A percentile compares a stretch with the other conserved stretches of the same genome.
Evolutionary conservation across 176 grass and related monocot genomes (phyloP).

Genomic region (Carex parvula): DNA sequence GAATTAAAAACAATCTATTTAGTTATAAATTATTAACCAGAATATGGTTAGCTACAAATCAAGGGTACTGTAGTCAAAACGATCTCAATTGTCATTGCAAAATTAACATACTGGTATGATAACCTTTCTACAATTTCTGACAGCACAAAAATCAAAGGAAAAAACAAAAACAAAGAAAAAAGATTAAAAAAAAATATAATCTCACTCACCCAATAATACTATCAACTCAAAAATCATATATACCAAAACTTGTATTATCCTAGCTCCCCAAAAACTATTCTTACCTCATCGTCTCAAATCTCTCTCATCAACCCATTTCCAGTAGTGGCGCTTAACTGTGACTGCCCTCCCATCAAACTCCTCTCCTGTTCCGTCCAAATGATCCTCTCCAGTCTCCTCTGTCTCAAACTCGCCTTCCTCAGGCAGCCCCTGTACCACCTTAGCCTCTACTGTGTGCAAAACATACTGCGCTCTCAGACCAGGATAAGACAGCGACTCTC

Average conservation of each 20-base stretch:
- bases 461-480: slow-evolving; percentile 64
- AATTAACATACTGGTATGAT: not conserved
- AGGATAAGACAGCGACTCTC: slow-evolving; percentile 61
- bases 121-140: slow-evolving; percentile 6
- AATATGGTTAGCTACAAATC: not conserved
- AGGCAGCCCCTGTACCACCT: slow-evolving; percentile 47
- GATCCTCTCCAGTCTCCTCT: slow-evolving; percentile 64
- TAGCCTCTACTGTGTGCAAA: slow-evolving; percentile 66
- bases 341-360: slow-evolving; percentile 36
- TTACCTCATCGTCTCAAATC: slow-evolving; percentile 9
- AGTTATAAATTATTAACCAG: not conserved
- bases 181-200: not conserved
- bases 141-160: not conserved
- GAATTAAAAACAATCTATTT: not conserved
- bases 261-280: not conserved
- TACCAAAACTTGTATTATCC: slow-evolving; percentile 15
- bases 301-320: slow-evolving; percentile 37
- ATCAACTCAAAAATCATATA: slow-evolving; percentile 21
- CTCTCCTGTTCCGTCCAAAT: not conserved
- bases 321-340: slow-evolving; percentile 52
- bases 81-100: not conserved
- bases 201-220: not conserved
- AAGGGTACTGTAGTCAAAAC: not conserved
- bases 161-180: not conserved
- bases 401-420: slow-evolving; percentile 78